Evolutionary conservation across 352 stramenopile species (phyloP).

Genomic region (Thraustochytrium striatum): DNA sequence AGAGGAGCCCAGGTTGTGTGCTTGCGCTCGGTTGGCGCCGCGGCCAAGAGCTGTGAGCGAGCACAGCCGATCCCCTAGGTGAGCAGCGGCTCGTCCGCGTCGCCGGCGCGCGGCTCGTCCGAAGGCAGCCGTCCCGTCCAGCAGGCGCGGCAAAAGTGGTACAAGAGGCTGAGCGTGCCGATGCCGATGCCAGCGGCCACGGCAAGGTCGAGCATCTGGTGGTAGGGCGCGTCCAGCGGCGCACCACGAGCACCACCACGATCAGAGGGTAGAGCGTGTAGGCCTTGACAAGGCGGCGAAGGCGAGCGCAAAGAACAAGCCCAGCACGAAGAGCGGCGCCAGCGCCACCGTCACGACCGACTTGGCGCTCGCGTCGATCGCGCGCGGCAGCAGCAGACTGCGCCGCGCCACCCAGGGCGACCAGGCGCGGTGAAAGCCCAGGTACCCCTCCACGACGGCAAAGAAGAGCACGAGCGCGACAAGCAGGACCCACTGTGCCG

Average conservation of each 20-base stretch:
- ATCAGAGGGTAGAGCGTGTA: slow-evolving; percentile 45
- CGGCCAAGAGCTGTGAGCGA: too few relatives aligned
- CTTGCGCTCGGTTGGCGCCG: neutral
- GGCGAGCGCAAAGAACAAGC: slow-evolving; percentile 30
- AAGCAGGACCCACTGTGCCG: neutral
- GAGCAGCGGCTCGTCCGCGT: too few relatives aligned
- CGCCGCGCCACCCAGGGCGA: slow-evolving; percentile 23
- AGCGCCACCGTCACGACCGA: neutral
- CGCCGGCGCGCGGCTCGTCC: too few relatives aligned
- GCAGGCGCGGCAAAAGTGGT: neutral
- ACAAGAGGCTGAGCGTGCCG: slow-evolving; percentile 15
- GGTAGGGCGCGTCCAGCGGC: neutral
- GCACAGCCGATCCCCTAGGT: too few relatives aligned
- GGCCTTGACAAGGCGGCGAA: slow-evolving; percentile 11
- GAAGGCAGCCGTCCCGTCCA: neutral
- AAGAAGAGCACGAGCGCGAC: slow-evolving; percentile 8
- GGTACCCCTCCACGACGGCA: slow-evolving; percentile 20
- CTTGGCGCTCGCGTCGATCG: neutral
- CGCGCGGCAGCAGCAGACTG: neutral
- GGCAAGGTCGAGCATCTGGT: slow-evolving; percentile 21
- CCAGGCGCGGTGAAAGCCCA: slow-evolving; percentile 14
- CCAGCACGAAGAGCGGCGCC: slow-evolving; percentile 8
- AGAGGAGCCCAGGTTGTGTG: neutral
- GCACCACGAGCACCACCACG: slow-evolving; percentile 11
- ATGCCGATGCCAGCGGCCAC: slow-evolving; percentile 22